Percentiles rank a stretch among this genome's conserved stretches.
These are phyloP conservation scores for Pseudogymnoascus sp. DNA, from an alignment of 2,329 filamentous ascomycete species.

Conservation along the genomic window DNA sequence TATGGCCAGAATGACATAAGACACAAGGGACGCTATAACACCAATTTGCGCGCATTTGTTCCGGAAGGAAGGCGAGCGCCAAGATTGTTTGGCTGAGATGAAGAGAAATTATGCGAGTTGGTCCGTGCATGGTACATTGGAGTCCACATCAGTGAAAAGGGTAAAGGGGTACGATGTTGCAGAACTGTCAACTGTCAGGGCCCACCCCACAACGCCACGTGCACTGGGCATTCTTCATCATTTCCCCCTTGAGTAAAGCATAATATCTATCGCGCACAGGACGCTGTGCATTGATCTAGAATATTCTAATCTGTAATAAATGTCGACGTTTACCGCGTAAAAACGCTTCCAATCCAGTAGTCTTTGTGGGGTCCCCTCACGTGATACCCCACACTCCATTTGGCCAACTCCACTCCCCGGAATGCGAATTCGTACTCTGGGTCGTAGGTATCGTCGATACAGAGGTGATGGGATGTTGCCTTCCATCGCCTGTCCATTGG, in stretches of 20 bases:
- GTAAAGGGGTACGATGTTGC: conserved; percentile 1
- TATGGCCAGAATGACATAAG: conserved; percentile 6
- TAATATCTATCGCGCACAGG: not conserved
- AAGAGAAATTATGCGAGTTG: conserved; percentile 7
- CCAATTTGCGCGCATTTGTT: conserved; percentile 1
- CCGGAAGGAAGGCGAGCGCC: not conserved
- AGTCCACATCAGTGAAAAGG: not conserved
- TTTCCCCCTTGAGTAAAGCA: not conserved
- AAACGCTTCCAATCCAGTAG: conserved; percentile 52
- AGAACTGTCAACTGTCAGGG: conserved; percentile 7
- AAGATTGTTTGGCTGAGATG: conserved; percentile 4
- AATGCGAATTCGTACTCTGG: conserved; percentile 61
- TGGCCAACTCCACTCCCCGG: conserved; percentile 44
- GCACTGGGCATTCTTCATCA: not conserved
- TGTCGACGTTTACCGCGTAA: conserved; percentile 32
- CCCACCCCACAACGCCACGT: not conserved
- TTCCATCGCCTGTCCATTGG: conserved; percentile 36
- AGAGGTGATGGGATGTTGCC: conserved; percentile 61
- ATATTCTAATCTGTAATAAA: not conserved
- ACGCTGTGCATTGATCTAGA: not conserved
- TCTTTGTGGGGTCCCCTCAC: conserved; percentile 69
- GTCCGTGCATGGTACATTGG: not conserved
- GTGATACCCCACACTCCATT: conserved; percentile 54
- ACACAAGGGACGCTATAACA: conserved; percentile 8
- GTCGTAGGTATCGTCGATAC: conserved; percentile 63